These are phyloP conservation scores for Pythium sukuiense DNA, from an alignment of 352 stramenopile species.

Conservation along the genomic window DNA sequence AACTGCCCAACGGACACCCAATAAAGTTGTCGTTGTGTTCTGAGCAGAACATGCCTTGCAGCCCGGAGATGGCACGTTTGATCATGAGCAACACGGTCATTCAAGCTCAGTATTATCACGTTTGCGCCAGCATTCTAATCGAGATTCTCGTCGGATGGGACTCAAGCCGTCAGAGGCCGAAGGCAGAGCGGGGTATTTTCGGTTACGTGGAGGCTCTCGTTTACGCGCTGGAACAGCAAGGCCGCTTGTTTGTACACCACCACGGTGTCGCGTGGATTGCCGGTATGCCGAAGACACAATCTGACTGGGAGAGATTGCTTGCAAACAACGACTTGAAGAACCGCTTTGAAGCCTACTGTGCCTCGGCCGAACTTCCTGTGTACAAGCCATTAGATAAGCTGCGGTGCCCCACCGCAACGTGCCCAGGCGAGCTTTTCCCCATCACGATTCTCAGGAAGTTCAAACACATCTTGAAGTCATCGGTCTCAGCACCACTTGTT, in stretches of 20 bases:
- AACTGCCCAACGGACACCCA: slow-evolving; percentile 16
- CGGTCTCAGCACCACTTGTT: too few species aligned
- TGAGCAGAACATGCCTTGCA: slow-evolving; percentile 18
- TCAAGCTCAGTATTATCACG: slow-evolving; percentile 19
- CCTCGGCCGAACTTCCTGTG: slow-evolving; percentile 24
- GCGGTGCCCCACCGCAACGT: background rate
- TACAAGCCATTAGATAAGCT: slow-evolving; percentile 8
- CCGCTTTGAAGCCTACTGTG: slow-evolving; percentile 27
- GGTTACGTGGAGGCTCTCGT: slow-evolving; percentile 23
- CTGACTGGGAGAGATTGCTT: slow-evolving; percentile 27
- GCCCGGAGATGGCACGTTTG: slow-evolving; percentile 11
- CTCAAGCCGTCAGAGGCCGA: slow-evolving; percentile 20
- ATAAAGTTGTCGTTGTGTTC: background rate
- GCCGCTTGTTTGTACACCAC: slow-evolving; percentile 27
- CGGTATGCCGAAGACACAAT: slow-evolving; percentile 25
- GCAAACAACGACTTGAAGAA: background rate
- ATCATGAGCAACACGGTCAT: slow-evolving; percentile 22
- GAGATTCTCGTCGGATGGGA: slow-evolving; percentile 25
- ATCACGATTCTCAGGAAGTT: slow-evolving; percentile 23
- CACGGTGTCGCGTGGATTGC: slow-evolving; percentile 30
- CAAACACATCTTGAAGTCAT: too few species aligned
- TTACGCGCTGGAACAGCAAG: slow-evolving; percentile 30
- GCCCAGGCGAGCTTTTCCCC: slow-evolving; percentile 8
- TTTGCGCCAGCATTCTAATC: slow-evolving; percentile 16
- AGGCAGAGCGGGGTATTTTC: slow-evolving; percentile 27